Conservation (phyloP, 2,329 filamentous ascomycete genomes). For the Stachybotrys chartarum region DNA sequence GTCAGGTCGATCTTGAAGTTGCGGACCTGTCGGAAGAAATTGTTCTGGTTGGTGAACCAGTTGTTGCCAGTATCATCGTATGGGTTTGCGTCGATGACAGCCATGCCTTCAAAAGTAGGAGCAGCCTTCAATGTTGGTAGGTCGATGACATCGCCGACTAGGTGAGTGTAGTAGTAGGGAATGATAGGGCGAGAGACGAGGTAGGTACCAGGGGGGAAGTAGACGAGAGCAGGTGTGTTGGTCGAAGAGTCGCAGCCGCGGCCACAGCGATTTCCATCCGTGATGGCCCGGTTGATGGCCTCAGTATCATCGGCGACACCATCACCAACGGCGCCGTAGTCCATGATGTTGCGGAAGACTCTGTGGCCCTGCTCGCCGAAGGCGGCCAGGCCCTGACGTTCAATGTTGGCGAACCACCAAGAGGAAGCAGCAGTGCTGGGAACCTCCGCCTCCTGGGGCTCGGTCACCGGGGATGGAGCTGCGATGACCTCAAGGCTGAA, state of each 20-base stretch:
- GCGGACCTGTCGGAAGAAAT: slow-evolving; percentile 77
- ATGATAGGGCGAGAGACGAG: slow-evolving; percentile 71
- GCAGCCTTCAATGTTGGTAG: slow-evolving; percentile 70
- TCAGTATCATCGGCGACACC: slow-evolving; percentile 72
- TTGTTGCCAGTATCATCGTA: slow-evolving; percentile 64
- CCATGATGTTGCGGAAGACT: slow-evolving; percentile 70
- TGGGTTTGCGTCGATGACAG: slow-evolving; percentile 81
- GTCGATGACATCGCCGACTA: slow-evolving; percentile 71
- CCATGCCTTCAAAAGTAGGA: slow-evolving; percentile 72
- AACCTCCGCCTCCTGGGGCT: neutral
- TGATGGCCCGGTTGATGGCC: slow-evolving; percentile 80
- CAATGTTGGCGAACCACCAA: slow-evolving; percentile 68
- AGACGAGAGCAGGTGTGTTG: slow-evolving; percentile 76
- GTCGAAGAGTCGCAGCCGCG: slow-evolving; percentile 77
- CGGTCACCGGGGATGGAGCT: slow-evolving; percentile 19
- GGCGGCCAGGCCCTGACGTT: slow-evolving; percentile 61
- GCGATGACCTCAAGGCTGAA: slow-evolving; percentile 25
- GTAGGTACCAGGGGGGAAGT: slow-evolving; percentile 87
- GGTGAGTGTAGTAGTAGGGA: slow-evolving; percentile 88
- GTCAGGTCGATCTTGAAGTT: slow-evolving; percentile 77
- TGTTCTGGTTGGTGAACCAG: slow-evolving; percentile 76
- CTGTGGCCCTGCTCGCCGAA: slow-evolving; percentile 54
- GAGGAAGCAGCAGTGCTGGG: slow-evolving; percentile 25
- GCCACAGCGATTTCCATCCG: slow-evolving; percentile 72
- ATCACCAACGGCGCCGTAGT: slow-evolving; percentile 66